Percentiles rank a stretch among this genome's conserved stretches.
phyloP scores from a whole-genome alignment of 2,329 filamentous ascomycete genomes.

The Monosporascus sp. region DNA sequence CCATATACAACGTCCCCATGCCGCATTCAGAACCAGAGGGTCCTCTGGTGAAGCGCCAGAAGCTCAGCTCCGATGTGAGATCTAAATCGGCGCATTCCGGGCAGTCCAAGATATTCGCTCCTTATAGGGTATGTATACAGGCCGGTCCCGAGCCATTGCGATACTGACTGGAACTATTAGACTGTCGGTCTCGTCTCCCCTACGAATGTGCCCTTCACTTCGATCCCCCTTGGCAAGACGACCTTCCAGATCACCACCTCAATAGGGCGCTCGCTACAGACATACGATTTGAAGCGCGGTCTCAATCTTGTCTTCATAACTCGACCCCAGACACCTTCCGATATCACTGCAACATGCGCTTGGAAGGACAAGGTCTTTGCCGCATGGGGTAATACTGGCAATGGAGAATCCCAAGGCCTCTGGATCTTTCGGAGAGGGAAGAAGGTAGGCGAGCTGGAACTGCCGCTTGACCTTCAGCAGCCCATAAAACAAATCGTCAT shows the following conservation, averaged over 20 bases:
- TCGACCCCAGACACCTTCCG: constrained; percentile 76
- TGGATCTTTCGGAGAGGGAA: constrained; percentile 93
- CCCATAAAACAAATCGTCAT: constrained; percentile 73
- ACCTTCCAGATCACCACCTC: constrained; percentile 98
- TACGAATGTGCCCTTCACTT: constrained; percentile 83
- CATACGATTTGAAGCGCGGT: constrained; percentile 87
- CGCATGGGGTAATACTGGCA: constrained; percentile 70
- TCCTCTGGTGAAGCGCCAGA: constrained; percentile 73
- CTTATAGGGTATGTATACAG: constrained; percentile 65
- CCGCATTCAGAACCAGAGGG: constrained; percentile 53
- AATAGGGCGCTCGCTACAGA: constrained; percentile 83
- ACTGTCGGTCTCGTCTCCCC: constrained; percentile 92
- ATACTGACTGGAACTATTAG: constrained; percentile 37
- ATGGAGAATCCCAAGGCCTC: constrained; percentile 57
- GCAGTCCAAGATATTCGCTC: constrained; percentile 82
- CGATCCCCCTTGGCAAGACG: constrained; percentile 82
- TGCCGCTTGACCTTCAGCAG: constrained; percentile 60
- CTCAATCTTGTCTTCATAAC: constrained; percentile 92
- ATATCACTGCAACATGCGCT: constrained; percentile 80
- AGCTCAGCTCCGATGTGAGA: constrained; percentile 44
- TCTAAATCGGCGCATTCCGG: constrained; percentile 34
- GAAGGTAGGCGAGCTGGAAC: constrained; percentile 69
- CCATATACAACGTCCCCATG: constrained; percentile 34
- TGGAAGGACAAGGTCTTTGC: constrained; percentile 85
- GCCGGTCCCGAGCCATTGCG: not conserved